Evolutionary conservation across 2,329 filamentous ascomycete genomes (phyloP).

Genomic region (Trichoderma sp.): DNA sequence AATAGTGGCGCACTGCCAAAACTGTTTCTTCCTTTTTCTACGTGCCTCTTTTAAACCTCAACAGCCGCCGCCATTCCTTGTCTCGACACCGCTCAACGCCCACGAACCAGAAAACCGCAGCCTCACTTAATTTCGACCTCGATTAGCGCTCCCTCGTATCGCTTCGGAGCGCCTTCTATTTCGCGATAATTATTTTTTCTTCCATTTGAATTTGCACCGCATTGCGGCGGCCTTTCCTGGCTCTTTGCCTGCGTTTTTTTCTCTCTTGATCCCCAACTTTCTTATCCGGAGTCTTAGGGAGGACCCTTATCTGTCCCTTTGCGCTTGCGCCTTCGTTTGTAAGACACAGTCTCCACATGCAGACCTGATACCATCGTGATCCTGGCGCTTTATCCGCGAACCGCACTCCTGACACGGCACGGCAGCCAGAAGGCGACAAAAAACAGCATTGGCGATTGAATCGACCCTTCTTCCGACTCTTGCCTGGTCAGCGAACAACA

Average conservation of each 20-base stretch:
- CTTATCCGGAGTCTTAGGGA: background rate
- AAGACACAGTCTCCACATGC: constrained; percentile 18
- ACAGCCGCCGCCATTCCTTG: background rate
- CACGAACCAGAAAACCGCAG: background rate
- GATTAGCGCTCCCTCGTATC: background rate
- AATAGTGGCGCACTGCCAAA: background rate
- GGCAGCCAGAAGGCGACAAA: background rate
- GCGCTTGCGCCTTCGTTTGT: background rate
- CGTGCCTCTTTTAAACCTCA: background rate
- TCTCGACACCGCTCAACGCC: background rate
- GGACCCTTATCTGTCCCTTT: constrained; percentile 18
- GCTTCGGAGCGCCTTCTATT: background rate
- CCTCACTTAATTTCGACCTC: background rate
- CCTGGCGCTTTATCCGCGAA: constrained; percentile 15
- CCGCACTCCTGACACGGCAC: constrained; percentile 15
- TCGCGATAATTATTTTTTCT: background rate
- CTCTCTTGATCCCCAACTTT: background rate
- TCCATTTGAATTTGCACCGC: background rate
- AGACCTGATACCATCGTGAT: constrained; percentile 9
- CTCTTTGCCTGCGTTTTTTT: background rate
- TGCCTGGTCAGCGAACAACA: background rate
- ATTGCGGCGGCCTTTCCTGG: background rate
- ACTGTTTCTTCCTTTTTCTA: background rate
- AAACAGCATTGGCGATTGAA: background rate
- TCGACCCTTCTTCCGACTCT: background rate